Evolutionary conservation across 345 rosid genomes (phyloP), one percentile per base, ranked within the genome.

Genomic region (Isatis tinctoria): DNA sequence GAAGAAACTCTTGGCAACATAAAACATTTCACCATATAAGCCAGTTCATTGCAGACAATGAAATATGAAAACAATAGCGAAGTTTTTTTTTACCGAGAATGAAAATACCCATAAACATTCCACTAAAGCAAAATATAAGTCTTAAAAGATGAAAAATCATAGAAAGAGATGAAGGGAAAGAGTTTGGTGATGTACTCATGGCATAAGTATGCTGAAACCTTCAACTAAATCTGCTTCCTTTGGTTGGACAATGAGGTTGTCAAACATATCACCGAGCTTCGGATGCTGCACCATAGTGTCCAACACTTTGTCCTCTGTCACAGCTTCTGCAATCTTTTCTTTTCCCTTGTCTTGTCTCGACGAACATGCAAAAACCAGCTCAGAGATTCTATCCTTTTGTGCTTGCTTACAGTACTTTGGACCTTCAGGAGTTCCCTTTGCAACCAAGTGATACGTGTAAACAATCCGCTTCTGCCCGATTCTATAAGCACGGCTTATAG

Each of bases 401-500:
- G 79, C 84, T 59, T 91, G 90, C 32, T 79, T 74, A 24, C 74
- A 68, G 48, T 80, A 84, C 59, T 87, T 91, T 5, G 82, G 74
- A 47, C 75, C 80, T 60, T 91, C 96, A 1, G 63, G 74, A 18
- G 90, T 86, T n/a, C 82, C 90, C 1, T 79, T 81, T 3, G 73
- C 75, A n/a, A 91, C 78, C 44, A 91, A 82, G 45, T 86, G 93
- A 44, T 89, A 91, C 0, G 85, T 73, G 69, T 91, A 70, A 0
- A 91, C 97, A 20, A 86, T 54, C 43, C 75, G 60, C 65, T 78
- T 60, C 80, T 89, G 96, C 0, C 97, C 96, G 4, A 89, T 85
- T 60, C 96, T 80, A 64, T 87, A 89, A 9, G 90, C 97, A 1
- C 91, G 84, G 69, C 93, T 84, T 73, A 89, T 84, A 6, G 97